phyloP scores from a whole-genome alignment of 495 filamentous ascomycete species.

The Neurospora tetrasperma region DNA sequence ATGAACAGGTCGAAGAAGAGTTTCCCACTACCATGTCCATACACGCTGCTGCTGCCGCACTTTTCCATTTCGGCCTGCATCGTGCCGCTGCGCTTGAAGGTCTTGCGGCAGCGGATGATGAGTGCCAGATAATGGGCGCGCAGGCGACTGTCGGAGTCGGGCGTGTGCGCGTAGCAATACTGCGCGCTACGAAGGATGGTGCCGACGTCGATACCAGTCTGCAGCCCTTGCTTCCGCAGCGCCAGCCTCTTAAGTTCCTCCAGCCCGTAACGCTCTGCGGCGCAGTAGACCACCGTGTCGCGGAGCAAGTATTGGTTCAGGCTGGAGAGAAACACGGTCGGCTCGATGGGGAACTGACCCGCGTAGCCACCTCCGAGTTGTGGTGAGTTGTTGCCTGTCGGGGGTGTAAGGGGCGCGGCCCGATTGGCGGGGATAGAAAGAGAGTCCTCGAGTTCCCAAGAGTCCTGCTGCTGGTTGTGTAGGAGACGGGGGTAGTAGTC shows the following conservation, averaged over 20 bases:
- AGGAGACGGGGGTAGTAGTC: slow-evolving; percentile 78
- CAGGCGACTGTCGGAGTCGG: slow-evolving; percentile 77
- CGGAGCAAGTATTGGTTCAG: slow-evolving; percentile 64
- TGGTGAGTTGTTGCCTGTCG: slow-evolving; percentile 28
- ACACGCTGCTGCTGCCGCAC: slow-evolving; percentile 27
- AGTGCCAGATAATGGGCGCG: slow-evolving; percentile 91
- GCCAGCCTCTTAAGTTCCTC: slow-evolving; percentile 79
- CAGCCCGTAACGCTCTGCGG: slow-evolving; percentile 74
- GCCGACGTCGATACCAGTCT: slow-evolving; percentile 70
- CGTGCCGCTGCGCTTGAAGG: slow-evolving; percentile 90
- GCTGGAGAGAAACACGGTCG: slow-evolving; percentile 58
- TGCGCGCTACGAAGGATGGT: slow-evolving; percentile 83
- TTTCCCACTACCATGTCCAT: slow-evolving; percentile 56
- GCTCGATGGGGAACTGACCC: slow-evolving; percentile 43
- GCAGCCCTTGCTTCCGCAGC: slow-evolving; percentile 86
- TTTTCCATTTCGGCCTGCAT: slow-evolving; percentile 97
- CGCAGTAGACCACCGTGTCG: slow-evolving; percentile 88
- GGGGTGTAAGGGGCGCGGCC: slow-evolving; percentile 23
- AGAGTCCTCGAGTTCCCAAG: slow-evolving; percentile 64
- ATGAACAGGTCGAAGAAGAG: slow-evolving; percentile 97
- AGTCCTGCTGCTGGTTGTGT: slow-evolving; percentile 55
- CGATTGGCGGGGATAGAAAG: slow-evolving; percentile 15
- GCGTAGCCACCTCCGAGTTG: slow-evolving; percentile 43
- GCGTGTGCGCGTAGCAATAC: slow-evolving; percentile 89
- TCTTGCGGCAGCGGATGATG: slow-evolving; percentile 86